Percentiles rank a stretch among this genome's conserved stretches.
Evolutionary conservation across 768 basidiomycete genomes (phyloP).

Genomic region (Kwoniella sp.): DNA sequence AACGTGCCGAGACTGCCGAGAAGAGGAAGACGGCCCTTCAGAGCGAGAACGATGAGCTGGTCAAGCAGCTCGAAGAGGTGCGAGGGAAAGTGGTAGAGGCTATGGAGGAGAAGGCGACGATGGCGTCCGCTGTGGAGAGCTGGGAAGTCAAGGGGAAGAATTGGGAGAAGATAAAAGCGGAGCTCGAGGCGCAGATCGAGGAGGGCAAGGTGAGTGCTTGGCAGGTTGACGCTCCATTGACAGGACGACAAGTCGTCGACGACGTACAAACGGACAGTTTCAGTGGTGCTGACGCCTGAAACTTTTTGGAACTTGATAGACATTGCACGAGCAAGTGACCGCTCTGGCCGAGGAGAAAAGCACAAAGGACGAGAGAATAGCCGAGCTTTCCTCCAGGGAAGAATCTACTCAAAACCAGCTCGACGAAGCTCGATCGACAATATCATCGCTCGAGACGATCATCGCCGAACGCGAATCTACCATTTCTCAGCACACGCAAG

Average conservation of each 20-base stretch:
- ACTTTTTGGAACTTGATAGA: not conserved
- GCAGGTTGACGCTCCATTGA: not conserved
- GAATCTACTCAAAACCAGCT: not conserved
- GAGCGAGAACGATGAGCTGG: conserved; percentile 49
- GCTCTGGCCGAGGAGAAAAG: conserved; percentile 28
- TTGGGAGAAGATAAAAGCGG: conserved; percentile 29
- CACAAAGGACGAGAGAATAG: conserved; percentile 10
- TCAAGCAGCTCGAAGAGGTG: conserved; percentile 53
- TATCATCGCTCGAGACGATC: conserved; percentile 5
- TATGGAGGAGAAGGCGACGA: conserved; percentile 50
- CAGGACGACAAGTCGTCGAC: not conserved
- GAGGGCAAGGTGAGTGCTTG: conserved; percentile 27
- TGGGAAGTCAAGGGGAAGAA: conserved; percentile 33
- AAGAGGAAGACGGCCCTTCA: conserved; percentile 45
- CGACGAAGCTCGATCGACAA: not conserved
- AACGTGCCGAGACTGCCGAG: conserved; percentile 46
- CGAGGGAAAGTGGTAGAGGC: conserved; percentile 48
- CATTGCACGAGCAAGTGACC: conserved; percentile 24
- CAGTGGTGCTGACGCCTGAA: not conserved
- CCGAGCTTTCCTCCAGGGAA: not conserved
- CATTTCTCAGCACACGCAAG: conserved; percentile 1
- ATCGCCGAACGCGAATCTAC: conserved; percentile 12
- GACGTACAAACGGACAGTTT: too few relatives aligned
- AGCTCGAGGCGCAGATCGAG: conserved; percentile 26
- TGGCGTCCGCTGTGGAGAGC: conserved; percentile 38